phyloP scores from a whole-genome alignment of 225 moss, liverwort and hornwort genomes.

The Marchantia paleacea region DNA sequence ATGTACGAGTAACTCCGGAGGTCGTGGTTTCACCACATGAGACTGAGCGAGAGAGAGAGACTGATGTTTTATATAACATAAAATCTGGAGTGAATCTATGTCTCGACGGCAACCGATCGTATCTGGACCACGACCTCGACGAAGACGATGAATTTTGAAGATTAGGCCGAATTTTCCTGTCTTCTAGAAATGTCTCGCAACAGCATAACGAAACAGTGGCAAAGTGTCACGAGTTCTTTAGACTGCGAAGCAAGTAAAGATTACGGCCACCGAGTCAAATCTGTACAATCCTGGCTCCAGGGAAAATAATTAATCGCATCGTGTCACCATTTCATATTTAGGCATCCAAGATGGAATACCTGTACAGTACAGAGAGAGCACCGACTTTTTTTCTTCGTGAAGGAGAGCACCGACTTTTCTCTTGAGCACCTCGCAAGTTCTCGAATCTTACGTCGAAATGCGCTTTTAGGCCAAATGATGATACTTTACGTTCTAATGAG shows the following conservation, averaged over 20 bases:
- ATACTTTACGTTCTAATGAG: too few species aligned
- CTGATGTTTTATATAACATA: not conserved
- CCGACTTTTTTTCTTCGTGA: not conserved
- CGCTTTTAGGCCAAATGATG: not conserved
- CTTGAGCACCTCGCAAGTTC: not conserved
- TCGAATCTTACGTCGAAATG: not conserved
- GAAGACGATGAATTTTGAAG: not conserved
- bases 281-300: not conserved
- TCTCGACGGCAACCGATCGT: not conserved
- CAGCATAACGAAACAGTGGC: not conserved
- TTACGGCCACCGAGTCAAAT: not conserved
- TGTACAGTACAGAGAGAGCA: not conserved
- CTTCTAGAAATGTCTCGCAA: not conserved
- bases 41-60: not conserved
- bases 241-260: not conserved
- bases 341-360: not conserved
- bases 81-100: not conserved
- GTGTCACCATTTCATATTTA: not conserved
- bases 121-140: not conserved
- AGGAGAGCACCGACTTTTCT: not conserved
- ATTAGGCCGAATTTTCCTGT: not conserved
- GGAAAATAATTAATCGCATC: not conserved
- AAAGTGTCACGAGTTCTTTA: not conserved
- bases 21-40: not conserved
- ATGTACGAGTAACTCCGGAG: not conserved